These are phyloP conservation scores for Lanmaoa pseudosensibilis DNA, from an alignment of 768 basidiomycete species.

Conservation along the genomic window DNA sequence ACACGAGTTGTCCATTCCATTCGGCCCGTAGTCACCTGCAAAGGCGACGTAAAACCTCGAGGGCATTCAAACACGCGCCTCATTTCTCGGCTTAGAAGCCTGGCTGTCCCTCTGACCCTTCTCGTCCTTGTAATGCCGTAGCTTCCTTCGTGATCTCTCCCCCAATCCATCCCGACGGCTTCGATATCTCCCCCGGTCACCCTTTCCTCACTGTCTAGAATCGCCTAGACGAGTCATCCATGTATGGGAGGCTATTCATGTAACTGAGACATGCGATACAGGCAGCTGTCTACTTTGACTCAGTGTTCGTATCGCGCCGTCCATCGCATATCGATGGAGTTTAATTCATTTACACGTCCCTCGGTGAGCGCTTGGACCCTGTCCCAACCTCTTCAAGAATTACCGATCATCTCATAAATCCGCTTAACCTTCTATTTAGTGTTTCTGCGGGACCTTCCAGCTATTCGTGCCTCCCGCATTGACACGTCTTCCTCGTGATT, in stretches of 20 bases:
- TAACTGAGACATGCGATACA: constrained; percentile 1
- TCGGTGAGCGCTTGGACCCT: constrained; percentile 17
- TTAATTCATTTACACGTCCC: constrained; percentile 25
- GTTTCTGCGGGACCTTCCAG: constrained; percentile 21
- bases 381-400: constrained; percentile 4
- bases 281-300: constrained; percentile 1
- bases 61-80: neutral
- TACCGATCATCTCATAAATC: constrained; percentile 29
- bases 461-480: constrained; percentile 18
- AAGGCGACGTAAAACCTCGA: constrained; percentile 27
- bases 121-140: constrained; percentile 15
- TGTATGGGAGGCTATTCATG: constrained; percentile 9
- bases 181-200: constrained; percentile 29
- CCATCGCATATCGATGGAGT: constrained; percentile 24
- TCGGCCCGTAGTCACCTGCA: constrained; percentile 7
- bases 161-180: constrained; percentile 10
- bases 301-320: constrained; percentile 11
- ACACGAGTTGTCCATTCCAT: too few species aligned
- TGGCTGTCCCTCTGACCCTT: neutral
- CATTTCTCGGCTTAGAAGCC: constrained; percentile 8
- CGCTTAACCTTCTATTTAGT: constrained; percentile 30
- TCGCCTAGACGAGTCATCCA: neutral
- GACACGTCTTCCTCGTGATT: constrained; percentile 18
- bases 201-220: constrained; percentile 8
- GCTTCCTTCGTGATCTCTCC: constrained; percentile 12